Base-by-base conservation (phyloP, 1,139 yeast species). In the Kodamaea ohmeri region DNA sequence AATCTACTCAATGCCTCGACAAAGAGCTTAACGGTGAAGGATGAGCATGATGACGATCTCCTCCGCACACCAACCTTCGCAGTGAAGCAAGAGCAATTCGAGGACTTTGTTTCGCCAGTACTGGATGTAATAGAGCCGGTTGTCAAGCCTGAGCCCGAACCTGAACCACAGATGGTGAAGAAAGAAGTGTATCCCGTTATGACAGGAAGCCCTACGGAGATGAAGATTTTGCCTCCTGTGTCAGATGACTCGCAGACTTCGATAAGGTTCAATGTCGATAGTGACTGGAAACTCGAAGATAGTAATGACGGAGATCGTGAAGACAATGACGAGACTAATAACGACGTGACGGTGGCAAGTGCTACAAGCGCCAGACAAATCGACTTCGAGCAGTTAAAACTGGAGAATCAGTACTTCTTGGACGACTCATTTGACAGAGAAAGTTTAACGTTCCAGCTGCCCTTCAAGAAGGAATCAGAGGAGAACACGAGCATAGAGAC, bases 281-380 rank as follows among this genome's bases (percentile, higher is more conserved):
- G 60, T 26, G 67, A 60, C 29, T 67, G 73, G 73, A 66, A 64
- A 46, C 55, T 64, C 33, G 72, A 67, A 42, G 68, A 66, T 37
- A 65, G 71, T 36, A 60, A 66, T 40, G 73, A 68, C 47, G 74
- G 73, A 12, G 74, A 68, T 36, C 53, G 58, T 30, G 74, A 68
- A 47, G 74, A 68, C 41, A 68, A 68, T 44, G 69, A 63, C 37
- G 65, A 60, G 13, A 58, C 65, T 4, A 48, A 55, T 34, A 56
- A 55, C 34, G 63, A 60, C 24, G 39, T 43, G 18, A 47, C 50
- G 6, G 30, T 38, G 2, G 39, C 36, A 2, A 46, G 50, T 24
- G 32, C 32, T 11, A 25, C 25, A 13, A 37, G 35, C 20, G 40
- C 37, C 13, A 37, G 39, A 26, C 37, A 33, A 30, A 42, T 43